phyloP scores from a whole-genome alignment of 2,329 filamentous ascomycete genomes.

The Fusarium zealandicum region DNA sequence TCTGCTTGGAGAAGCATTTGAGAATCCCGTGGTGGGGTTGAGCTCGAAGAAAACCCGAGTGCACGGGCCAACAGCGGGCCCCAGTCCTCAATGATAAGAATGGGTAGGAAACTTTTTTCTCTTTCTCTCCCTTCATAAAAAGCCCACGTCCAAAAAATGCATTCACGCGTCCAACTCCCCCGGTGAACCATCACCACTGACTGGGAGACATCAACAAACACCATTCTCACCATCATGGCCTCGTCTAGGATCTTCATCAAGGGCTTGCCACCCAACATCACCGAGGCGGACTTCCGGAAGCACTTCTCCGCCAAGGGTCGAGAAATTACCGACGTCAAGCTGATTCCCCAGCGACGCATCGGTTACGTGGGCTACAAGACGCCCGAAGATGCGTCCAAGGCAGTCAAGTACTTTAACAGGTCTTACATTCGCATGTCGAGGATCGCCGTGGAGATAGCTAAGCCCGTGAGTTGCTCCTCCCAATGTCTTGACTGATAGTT shows the following conservation, averaged over 20 bases:
- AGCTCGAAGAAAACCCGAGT: slow-evolving; percentile 15
- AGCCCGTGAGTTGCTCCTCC: slow-evolving; percentile 64
- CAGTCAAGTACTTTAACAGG: slow-evolving; percentile 94
- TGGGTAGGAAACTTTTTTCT: slow-evolving; percentile 43
- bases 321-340: slow-evolving; percentile 88
- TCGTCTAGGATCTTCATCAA: slow-evolving; percentile 80
- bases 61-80: slow-evolving; percentile 37
- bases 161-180: slow-evolving; percentile 34
- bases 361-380: slow-evolving; percentile 95
- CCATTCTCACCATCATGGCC: slow-evolving; percentile 50
- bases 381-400: slow-evolving; percentile 78
- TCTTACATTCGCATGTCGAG: slow-evolving; percentile 96
- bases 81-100: slow-evolving; percentile 40
- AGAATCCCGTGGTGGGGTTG: slow-evolving; percentile 32
- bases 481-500: slow-evolving; percentile 31
- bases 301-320: slow-evolving; percentile 81
- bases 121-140: slow-evolving; percentile 36
- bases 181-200: slow-evolving; percentile 38
- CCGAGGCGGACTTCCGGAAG: slow-evolving; percentile 83
- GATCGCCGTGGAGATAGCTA: slow-evolving; percentile 87
- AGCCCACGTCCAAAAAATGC: slow-evolving; percentile 38
- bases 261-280: slow-evolving; percentile 84
- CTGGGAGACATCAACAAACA: slow-evolving; percentile 27
- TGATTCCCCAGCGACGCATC: slow-evolving; percentile 88
- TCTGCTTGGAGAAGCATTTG: slow-evolving; percentile 26